Evolutionary conservation across 805 yeast species (phyloP).

Genomic region (Debaryomyces castellii): DNA sequence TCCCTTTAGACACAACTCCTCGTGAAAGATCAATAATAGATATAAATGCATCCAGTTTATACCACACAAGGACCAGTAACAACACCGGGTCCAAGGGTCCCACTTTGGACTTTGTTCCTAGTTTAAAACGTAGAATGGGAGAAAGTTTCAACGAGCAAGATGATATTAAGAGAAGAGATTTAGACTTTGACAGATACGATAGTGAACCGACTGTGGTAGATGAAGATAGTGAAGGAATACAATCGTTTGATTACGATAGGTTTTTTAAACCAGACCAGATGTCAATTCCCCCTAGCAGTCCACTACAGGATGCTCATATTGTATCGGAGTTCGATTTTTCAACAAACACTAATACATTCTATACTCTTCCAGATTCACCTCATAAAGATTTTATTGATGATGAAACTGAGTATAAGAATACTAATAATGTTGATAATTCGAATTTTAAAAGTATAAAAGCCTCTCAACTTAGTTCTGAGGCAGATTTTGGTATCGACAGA

Average conservation of each 20-base stretch:
- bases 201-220: slow-evolving; percentile 13
- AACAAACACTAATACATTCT: slow-evolving; percentile 17
- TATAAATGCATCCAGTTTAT: slow-evolving; percentile 44
- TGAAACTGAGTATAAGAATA: neutral
- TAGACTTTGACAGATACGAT: slow-evolving; percentile 14
- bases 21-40: slow-evolving; percentile 38
- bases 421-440: slow-evolving; percentile 2
- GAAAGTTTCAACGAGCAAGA: slow-evolving; percentile 43
- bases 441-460: neutral
- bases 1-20: slow-evolving; percentile 40
- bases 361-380: slow-evolving; percentile 29
- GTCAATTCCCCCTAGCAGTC: slow-evolving; percentile 34
- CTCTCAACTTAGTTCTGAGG: slow-evolving; percentile 28
- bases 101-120: slow-evolving; percentile 22
- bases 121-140: slow-evolving; percentile 42
- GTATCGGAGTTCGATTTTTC: slow-evolving; percentile 31
- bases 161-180: slow-evolving; percentile 35
- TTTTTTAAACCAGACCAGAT: neutral
- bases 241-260: slow-evolving; percentile 1
- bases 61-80: slow-evolving; percentile 11
- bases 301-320: slow-evolving; percentile 34
- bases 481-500: slow-evolving; percentile 52
- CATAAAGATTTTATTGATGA: slow-evolving; percentile 6
- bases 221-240: slow-evolving; percentile 10
- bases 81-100: slow-evolving; percentile 13